Conservation (phyloP, 768 basidiomycete species). For the Lactarius psammicola region DNA sequence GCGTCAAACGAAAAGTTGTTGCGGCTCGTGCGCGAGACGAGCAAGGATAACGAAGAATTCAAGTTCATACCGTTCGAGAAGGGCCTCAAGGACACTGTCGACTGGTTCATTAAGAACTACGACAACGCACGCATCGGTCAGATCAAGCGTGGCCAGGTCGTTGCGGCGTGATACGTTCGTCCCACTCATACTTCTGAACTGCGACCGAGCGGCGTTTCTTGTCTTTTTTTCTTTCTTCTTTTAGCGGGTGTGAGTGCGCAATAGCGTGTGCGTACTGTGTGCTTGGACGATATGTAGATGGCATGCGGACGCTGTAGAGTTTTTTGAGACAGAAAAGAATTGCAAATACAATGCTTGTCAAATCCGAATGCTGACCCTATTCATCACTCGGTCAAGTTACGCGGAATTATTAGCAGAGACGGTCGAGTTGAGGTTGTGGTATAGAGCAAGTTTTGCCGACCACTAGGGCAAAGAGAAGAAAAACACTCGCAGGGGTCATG, state of each 20-base stretch:
- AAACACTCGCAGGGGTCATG: no score
- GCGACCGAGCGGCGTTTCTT: not conserved
- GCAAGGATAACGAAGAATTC: conserved; percentile 65
- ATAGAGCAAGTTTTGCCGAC: no score
- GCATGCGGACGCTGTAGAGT: conserved; percentile 2
- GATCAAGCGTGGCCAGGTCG: conserved; percentile 22
- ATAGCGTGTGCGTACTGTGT: not conserved
- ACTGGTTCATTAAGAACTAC: conserved; percentile 86
- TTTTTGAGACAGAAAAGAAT: not conserved
- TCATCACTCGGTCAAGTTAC: not conserved
- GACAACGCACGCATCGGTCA: conserved; percentile 62
- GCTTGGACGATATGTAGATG: not conserved
- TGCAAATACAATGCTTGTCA: not conserved
- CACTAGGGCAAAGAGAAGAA: no score
- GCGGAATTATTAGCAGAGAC: no score
- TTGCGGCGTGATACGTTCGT: not conserved
- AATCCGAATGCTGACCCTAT: not conserved
- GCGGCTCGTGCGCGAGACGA: conserved; percentile 35
- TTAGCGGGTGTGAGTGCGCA: not conserved
- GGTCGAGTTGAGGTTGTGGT: no score
- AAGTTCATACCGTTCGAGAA: conserved; percentile 87
- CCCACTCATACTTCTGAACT: not conserved
- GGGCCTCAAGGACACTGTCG: conserved; percentile 62
- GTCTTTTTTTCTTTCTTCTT: not conserved
- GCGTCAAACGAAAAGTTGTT: conserved; percentile 85